Base-by-base conservation (phyloP, 2,329 filamentous ascomycete genomes). In the Diplodia scrobiculata region DNA sequence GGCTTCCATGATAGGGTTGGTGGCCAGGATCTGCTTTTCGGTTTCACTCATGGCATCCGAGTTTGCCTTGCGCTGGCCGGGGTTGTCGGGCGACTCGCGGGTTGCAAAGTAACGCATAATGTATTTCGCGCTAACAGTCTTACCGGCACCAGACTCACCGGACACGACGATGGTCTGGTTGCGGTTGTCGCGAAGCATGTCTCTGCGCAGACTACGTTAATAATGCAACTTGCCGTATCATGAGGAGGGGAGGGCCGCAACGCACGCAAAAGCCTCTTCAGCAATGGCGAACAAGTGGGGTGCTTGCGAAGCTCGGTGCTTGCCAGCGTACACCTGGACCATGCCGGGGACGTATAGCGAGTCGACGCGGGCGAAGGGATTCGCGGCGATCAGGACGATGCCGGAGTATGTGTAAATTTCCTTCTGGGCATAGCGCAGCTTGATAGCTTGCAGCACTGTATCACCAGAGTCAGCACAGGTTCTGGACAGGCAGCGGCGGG, bases 21-120 rank as follows among this genome's bases (percentile, higher is more conserved):
- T 99, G 34, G 95, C 95, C 71, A 99, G 82, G 75, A 99, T 99
- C 78, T 96, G 93, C 82, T 99, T 94, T 80, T 99, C 95, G 0
- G 95, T 99, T 82, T 97, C 91, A 78, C 93, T 98, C 89, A 98
- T 98, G 70, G 89, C 90, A 73, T 89, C 87, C 47, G 81, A 81
- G 72, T 87, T 83, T 68, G 91, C 91, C 79, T 91, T 95, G 73
- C 91, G 88, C 69, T 87, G 89, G 58, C 90, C 89, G 17, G 92
- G 89, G 76, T 93, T 91, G 73, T 96, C 92, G 66, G 95, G 92
- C 7, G 93, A 90, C 79, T 97, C 95, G 86, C 95, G 89, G 51
- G 95, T 99, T 69, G 95, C 95, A 79, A 99, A 99, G 82, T 99
- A 99, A 74, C 95, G 88, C 95, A 99, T 99, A 77, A 99, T 98